phyloP scores from a whole-genome alignment of 2,329 filamentous ascomycete species.

The Stenocarpella maydis region DNA sequence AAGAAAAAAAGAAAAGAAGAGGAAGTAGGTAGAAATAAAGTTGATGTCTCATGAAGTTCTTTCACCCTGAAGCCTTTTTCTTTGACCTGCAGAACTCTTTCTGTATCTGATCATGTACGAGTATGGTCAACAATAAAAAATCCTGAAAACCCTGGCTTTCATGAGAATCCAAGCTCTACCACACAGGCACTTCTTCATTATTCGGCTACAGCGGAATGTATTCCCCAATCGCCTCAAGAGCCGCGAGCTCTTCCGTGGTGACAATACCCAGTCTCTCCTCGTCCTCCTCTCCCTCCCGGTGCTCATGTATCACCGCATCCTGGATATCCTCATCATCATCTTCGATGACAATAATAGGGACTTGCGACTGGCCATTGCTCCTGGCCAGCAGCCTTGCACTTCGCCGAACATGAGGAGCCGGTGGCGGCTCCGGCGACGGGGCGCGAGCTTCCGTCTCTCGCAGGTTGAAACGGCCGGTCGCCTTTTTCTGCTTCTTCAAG shows the following conservation, averaged over 20 bases:
- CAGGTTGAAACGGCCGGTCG: neutral
- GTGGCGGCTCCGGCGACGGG: neutral
- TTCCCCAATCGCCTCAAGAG: constrained; percentile 1
- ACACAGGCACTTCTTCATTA: neutral
- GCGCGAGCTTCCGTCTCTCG: neutral
- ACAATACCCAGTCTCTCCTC: neutral
- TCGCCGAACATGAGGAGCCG: neutral
- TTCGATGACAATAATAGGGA: constrained; percentile 9
- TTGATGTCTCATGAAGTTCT: neutral
- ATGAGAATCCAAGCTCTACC: neutral
- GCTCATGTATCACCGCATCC: neutral
- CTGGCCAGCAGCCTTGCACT: neutral
- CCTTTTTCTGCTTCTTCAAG: too few species aligned
- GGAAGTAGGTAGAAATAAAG: neutral
- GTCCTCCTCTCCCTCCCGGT: neutral
- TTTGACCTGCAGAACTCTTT: neutral
- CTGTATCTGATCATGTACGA: neutral
- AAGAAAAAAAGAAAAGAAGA: neutral
- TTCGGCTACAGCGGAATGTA: constrained; percentile 22
- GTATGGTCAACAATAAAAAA: neutral
- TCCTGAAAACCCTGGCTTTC: neutral
- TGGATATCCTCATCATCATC: neutral
- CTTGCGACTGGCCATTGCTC: neutral
- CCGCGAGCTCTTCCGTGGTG: neutral
- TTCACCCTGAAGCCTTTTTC: neutral